Evolutionary conservation across 73 alveolate species (phyloP).

Genomic region (Paramecium sexaurelia): DNA sequence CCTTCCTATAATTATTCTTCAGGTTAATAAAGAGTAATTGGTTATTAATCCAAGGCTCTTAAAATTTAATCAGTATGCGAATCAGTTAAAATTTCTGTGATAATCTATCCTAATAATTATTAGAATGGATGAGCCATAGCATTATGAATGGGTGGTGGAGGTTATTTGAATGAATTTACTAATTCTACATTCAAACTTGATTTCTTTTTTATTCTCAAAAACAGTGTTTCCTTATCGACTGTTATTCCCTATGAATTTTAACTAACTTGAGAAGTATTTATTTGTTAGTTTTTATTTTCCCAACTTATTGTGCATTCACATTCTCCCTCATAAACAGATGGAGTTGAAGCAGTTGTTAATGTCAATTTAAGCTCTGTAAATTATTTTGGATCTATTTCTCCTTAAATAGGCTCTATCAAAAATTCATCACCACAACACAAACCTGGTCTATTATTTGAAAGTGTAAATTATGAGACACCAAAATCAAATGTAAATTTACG

Average conservation of each 20-base stretch:
- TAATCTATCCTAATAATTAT: constrained; percentile 60
- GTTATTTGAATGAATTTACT: constrained; percentile 18
- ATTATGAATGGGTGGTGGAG: constrained; percentile 52
- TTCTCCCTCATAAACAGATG: constrained; percentile 95
- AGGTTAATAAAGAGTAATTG: constrained; percentile 64
- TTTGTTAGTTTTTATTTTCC: constrained; percentile 69
- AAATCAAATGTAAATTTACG: constrained; percentile 91
- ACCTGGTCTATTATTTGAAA: constrained; percentile 81
- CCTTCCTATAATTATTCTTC: constrained; percentile 37
- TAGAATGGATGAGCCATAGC: constrained; percentile 68
- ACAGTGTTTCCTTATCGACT: constrained; percentile 69
- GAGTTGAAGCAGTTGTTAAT: constrained; percentile 76
- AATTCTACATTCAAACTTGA: constrained; percentile 55
- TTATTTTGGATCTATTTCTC: constrained; percentile 81
- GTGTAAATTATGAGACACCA: constrained; percentile 70
- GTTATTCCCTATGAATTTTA: not conserved
- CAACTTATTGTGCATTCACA: constrained; percentile 87
- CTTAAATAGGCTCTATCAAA: constrained; percentile 84
- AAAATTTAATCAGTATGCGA: constrained; percentile 74
- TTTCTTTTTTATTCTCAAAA: constrained; percentile 62
- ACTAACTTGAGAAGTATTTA: not conserved
- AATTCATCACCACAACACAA: constrained; percentile 85
- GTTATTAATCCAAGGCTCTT: constrained; percentile 71
- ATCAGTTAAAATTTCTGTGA: constrained; percentile 78
- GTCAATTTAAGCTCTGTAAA: constrained; percentile 85